A percentile compares a stretch with the other conserved stretches of the same genome.
phyloP scores from a whole-genome alignment of 225 moss, liverwort and hornwort species.

The Takakia lepidozioides region DNA sequence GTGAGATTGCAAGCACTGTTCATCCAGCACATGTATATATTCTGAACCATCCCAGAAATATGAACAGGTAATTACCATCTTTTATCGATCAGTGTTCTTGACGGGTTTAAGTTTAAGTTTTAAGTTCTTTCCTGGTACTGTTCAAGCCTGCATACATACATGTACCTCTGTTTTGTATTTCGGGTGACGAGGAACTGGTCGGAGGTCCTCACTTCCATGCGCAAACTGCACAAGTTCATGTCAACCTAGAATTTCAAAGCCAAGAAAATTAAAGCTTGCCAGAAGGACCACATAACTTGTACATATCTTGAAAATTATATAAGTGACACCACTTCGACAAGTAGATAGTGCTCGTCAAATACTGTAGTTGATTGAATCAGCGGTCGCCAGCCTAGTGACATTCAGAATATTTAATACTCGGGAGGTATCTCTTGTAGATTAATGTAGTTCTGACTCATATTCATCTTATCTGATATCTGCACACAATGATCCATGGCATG shows the following conservation, averaged over 20 bases:
- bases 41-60: neutral
- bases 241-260: no score
- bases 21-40: neutral
- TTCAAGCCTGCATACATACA: conserved; percentile 3
- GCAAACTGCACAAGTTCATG: conserved; percentile 58
- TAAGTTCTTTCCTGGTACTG: neutral
- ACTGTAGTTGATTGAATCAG: neutral
- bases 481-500: no score
- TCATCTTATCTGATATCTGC: neutral
- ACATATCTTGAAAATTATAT: no score
- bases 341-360: no score
- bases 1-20: neutral
- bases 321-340: no score
- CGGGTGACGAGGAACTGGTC: conserved; percentile 51
- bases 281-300: no score
- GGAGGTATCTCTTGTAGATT: neutral
- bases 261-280: no score
- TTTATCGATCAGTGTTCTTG: no score
- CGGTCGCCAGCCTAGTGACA: neutral
- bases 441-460: neutral
- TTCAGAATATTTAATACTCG: neutral
- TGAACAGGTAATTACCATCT: no score
- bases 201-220: conserved; percentile 54
- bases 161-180: conserved; percentile 62
- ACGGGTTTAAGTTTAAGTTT: neutral